Conservation (phyloP, 139 green algal species). For the Chlamydomonas sp. region DNA sequence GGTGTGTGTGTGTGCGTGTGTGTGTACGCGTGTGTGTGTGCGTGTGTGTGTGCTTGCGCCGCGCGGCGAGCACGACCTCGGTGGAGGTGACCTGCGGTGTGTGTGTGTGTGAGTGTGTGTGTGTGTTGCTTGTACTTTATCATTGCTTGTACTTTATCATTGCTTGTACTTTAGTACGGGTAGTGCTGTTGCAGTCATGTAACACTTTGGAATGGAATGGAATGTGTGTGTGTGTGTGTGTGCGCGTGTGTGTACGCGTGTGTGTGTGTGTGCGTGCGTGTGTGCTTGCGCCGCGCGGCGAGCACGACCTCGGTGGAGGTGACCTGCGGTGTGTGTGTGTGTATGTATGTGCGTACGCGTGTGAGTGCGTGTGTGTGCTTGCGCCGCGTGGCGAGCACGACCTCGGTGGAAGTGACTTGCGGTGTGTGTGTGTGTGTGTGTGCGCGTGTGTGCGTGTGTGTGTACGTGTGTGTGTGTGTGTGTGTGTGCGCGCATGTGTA, state of each 20-base stretch:
- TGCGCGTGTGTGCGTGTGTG: slow-evolving; percentile 94
- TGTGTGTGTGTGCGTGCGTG: slow-evolving; percentile 81
- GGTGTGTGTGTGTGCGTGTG: slow-evolving; percentile 54
- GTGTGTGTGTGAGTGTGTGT: too few relatives aligned
- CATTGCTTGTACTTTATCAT: too few relatives aligned
- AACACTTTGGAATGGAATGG: too few relatives aligned
- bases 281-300: too few relatives aligned
- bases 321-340: slow-evolving; percentile 17
- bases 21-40: slow-evolving; percentile 98
- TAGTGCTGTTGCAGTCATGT: too few relatives aligned
- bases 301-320: too few relatives aligned
- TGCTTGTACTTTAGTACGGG: too few relatives aligned
- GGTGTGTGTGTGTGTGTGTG: not conserved
- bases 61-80: slow-evolving; percentile 31
- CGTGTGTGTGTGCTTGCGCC: slow-evolving; percentile 58
- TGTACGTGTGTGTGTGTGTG: slow-evolving; percentile 82
- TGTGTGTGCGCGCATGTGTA: slow-evolving; percentile 39
- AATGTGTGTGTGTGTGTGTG: too few relatives aligned
- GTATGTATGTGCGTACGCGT: too few relatives aligned
- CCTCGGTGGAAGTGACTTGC: slow-evolving; percentile 38
- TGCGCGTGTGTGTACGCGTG: slow-evolving; percentile 95
- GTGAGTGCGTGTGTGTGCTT: slow-evolving; percentile 79
- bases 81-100: slow-evolving; percentile 22
- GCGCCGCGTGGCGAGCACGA: slow-evolving; percentile 41
- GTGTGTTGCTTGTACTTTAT: too few relatives aligned